Conservation (phyloP, 805 yeast genomes). For the Debaryomyces tyrocola region DNA sequence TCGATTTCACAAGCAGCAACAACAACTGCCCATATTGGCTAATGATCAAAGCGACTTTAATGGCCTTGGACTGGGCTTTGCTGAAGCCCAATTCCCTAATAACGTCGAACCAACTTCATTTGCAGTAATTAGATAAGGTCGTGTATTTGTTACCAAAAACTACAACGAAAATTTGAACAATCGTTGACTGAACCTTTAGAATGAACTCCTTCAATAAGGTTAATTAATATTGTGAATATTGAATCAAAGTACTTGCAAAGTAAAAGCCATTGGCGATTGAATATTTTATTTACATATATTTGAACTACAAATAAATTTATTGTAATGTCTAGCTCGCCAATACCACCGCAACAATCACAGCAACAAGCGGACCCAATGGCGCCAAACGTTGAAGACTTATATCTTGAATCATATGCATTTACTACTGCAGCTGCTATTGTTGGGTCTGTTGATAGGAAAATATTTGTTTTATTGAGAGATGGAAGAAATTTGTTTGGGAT, state of each 20-base stretch:
- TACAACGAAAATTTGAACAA: not conserved
- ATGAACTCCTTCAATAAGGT: no score
- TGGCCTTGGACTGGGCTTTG: no score
- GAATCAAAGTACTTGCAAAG: no score
- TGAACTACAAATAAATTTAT: not conserved
- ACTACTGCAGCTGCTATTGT: constrained; percentile 90
- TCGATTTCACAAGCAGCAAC: no score
- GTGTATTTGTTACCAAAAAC: not conserved
- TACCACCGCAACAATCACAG: constrained; percentile 9
- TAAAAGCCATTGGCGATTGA: not conserved
- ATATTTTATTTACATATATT: not conserved
- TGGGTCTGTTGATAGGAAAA: constrained; percentile 79
- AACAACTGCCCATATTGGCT: no score
- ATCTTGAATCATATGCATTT: constrained; percentile 77
- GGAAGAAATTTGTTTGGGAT: constrained; percentile 88
- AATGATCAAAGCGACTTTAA: no score
- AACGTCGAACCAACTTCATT: not conserved
- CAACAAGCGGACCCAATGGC: constrained; percentile 15
- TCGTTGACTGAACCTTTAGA: not conserved
- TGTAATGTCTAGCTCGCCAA: constrained; percentile 7
- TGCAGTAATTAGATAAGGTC: not conserved
- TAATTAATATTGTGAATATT: no score
- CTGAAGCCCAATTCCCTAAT: no score
- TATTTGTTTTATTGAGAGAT: constrained; percentile 83
- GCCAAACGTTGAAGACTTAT: constrained; percentile 53